A percentile compares a stretch with the other conserved stretches of the same genome.
These are phyloP conservation scores for Lignosus rhinocerotis DNA, from an alignment of 1,284 basidiomycete species.

Conservation along the genomic window DNA sequence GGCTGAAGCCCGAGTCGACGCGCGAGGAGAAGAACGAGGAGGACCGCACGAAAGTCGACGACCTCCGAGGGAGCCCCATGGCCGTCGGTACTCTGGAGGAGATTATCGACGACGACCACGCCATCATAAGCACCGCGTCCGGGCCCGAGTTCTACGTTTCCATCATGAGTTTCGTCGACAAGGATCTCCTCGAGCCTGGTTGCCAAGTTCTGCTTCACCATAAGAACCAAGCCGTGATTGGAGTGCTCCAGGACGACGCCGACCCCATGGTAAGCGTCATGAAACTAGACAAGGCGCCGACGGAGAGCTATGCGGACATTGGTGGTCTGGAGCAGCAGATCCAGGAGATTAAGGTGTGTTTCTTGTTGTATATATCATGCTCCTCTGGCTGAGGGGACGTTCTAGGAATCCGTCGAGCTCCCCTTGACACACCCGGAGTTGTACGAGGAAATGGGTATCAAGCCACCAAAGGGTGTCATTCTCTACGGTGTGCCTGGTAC, in stretches of 20 bases:
- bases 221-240: slow-evolving; percentile 94
- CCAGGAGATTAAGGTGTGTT: slow-evolving; percentile 93
- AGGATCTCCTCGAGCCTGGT: slow-evolving; percentile 95
- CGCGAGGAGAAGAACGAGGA: slow-evolving; percentile 96
- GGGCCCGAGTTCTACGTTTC: slow-evolving; percentile 98
- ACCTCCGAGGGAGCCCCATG: slow-evolving; percentile 95
- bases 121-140: slow-evolving; percentile 93
- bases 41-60: slow-evolving; percentile 93
- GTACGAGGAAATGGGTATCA: slow-evolving; percentile 99
- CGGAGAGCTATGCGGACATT: slow-evolving; percentile 98
- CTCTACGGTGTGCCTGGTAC: slow-evolving; percentile 98
- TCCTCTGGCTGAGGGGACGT: slow-evolving; percentile 3
- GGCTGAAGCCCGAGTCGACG: slow-evolving; percentile 78
- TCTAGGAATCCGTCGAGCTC: slow-evolving; percentile 94
- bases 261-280: slow-evolving; percentile 98
- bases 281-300: slow-evolving; percentile 99
- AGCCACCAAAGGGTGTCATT: slow-evolving; percentile 98
- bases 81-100: slow-evolving; percentile 97
- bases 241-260: slow-evolving; percentile 95
- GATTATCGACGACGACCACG: slow-evolving; percentile 99
- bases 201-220: slow-evolving; percentile 96
- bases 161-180: slow-evolving; percentile 99
- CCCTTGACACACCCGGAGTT: slow-evolving; percentile 98
- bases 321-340: slow-evolving; percentile 97
- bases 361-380: background rate